Percentiles rank a stretch among this genome's conserved stretches.
Conservation (phyloP, 345 rosid species). For the Eucalyptus lansdowneana region DNA sequence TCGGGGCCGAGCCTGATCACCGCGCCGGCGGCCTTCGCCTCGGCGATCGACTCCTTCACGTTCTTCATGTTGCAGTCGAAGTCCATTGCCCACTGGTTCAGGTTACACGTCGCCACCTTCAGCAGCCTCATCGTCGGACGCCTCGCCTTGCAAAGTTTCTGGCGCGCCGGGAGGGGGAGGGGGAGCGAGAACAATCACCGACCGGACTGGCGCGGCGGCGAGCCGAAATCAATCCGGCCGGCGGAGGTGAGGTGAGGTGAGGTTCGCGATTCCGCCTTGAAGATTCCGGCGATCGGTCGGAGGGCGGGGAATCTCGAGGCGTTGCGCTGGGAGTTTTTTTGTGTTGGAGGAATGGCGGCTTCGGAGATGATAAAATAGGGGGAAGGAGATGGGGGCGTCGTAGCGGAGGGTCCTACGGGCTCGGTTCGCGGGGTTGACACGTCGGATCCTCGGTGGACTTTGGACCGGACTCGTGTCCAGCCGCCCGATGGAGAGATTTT, state of each 20-base stretch:
- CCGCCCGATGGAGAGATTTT: not conserved
- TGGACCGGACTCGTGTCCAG: not conserved
- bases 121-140: slow-evolving; percentile 46
- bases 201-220: not conserved
- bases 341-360: not conserved
- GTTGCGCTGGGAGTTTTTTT: not conserved
- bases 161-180: not conserved
- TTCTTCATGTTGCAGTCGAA: slow-evolving; percentile 67
- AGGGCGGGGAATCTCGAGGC: not conserved
- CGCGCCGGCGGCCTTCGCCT: slow-evolving; percentile 68
- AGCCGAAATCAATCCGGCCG: not conserved
- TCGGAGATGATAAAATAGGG: not conserved
- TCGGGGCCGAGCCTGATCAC: slow-evolving; percentile 90
- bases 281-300: not conserved
- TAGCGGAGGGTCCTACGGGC: not conserved
- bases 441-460: not conserved
- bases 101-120: slow-evolving; percentile 77
- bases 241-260: too few species aligned
- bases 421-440: not conserved
- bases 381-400: not conserved
- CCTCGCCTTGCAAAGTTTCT: not conserved
- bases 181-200: not conserved
- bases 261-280: not conserved
- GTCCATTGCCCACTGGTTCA: slow-evolving; percentile 98
- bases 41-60: slow-evolving; percentile 60